phyloP scores from a whole-genome alignment of 2,329 filamentous ascomycete genomes.

The Trematosphaeria pertusa region DNA sequence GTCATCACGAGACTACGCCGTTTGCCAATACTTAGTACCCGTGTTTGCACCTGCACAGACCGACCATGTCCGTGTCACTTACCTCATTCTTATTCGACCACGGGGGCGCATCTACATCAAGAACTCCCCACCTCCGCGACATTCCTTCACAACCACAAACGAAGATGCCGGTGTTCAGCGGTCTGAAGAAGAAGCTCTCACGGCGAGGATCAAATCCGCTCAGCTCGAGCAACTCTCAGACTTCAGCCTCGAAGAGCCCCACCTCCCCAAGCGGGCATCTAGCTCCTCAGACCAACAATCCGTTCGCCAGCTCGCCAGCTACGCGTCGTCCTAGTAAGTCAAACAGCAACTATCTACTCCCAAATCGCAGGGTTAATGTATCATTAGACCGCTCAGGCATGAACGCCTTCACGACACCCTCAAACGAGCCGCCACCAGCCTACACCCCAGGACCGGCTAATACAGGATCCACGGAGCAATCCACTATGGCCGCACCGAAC shows the following conservation, averaged over 20 bases:
- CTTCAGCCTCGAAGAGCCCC: conserved; percentile 12
- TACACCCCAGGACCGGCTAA: conserved; percentile 44
- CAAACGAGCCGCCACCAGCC: conserved; percentile 51
- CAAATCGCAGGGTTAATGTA: conserved; percentile 2
- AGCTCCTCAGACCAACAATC: conserved; percentile 22
- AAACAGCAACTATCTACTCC: background rate
- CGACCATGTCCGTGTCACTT: conserved; percentile 23
- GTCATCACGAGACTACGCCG: background rate
- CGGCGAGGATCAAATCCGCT: conserved; percentile 23
- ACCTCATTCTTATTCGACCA: conserved; percentile 3
- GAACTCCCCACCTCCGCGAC: background rate
- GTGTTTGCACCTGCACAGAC: conserved; percentile 7
- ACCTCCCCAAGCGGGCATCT: conserved; percentile 24
- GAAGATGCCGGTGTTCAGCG: conserved; percentile 32
- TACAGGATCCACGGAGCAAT: conserved; percentile 2
- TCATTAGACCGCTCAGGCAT: conserved; percentile 33
- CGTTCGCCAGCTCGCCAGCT: conserved; percentile 33
- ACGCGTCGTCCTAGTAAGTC: conserved; percentile 50
- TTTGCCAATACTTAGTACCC: background rate
- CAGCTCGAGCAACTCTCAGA: conserved; percentile 11
- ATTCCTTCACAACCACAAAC: conserved; percentile 5
- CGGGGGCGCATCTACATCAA: background rate
- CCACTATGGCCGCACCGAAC: conserved; percentile 4
- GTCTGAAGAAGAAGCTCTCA: conserved; percentile 35
- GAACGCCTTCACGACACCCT: conserved; percentile 33